Evolutionary conservation across 139 green algal species (phyloP).

Genomic region (Haematococcus sp.): DNA sequence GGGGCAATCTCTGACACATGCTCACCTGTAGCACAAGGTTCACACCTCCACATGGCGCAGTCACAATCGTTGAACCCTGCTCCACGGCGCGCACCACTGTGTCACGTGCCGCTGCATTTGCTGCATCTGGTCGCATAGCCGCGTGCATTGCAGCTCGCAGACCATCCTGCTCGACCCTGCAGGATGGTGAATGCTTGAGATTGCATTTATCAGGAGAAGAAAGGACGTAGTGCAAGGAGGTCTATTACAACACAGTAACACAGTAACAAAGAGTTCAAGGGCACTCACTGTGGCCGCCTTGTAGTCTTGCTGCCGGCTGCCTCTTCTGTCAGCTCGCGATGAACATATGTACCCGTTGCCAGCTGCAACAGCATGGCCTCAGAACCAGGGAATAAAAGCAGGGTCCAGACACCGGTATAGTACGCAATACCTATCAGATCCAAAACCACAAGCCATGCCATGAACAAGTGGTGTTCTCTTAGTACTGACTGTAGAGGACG

Average conservation of each 20-base stretch:
- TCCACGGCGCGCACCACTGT: slow-evolving; percentile 63
- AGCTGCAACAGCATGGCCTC: slow-evolving; percentile 16
- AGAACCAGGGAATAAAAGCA: neutral
- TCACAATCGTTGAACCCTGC: slow-evolving; percentile 57
- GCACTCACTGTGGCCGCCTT: slow-evolving; percentile 1
- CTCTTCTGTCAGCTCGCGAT: slow-evolving; percentile 17
- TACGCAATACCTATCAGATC: too few relatives aligned
- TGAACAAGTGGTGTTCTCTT: too few relatives aligned
- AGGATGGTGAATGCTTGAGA: too few relatives aligned
- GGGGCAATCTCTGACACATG: too few relatives aligned
- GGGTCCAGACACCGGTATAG: too few relatives aligned
- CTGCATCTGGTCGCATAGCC: slow-evolving; percentile 66
- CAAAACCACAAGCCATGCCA: too few relatives aligned
- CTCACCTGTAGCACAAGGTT: slow-evolving; percentile 10
- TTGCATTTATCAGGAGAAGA: too few relatives aligned
- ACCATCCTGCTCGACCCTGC: slow-evolving; percentile 26
- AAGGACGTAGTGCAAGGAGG: too few relatives aligned
- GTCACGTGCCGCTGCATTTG: slow-evolving; percentile 33
- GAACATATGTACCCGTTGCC: slow-evolving; percentile 10
- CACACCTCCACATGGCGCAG: slow-evolving; percentile 13
- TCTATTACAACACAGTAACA: too few relatives aligned
- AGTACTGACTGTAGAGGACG: too few relatives aligned
- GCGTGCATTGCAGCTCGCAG: slow-evolving; percentile 47
- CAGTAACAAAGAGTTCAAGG: too few relatives aligned
- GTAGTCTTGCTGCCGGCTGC: neutral